Conservation (phyloP, 2,329 filamentous ascomycete genomes). For the Eutypa lata region DNA sequence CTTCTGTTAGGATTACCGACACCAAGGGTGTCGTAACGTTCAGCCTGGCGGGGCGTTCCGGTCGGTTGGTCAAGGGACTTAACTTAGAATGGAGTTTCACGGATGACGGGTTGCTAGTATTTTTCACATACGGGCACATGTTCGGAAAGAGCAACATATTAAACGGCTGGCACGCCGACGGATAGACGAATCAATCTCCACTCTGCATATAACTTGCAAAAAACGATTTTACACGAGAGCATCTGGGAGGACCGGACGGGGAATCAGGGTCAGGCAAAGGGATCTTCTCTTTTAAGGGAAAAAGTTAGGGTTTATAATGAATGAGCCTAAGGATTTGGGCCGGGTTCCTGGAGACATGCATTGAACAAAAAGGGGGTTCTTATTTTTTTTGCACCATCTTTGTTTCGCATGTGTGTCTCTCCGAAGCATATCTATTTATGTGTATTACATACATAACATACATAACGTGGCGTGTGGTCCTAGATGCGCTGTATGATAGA, state of each 20-base stretch:
- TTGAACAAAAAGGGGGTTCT: no score
- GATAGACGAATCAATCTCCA: constrained; percentile 47
- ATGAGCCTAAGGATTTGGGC: no score
- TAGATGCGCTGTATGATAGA: background rate
- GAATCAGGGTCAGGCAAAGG: background rate
- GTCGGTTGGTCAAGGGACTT: background rate
- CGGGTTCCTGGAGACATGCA: no score
- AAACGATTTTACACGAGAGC: constrained; percentile 9
- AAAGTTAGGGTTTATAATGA: no score
- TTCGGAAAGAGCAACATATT: constrained; percentile 18
- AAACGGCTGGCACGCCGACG: constrained; percentile 24
- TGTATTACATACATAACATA: background rate
- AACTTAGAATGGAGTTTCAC: background rate
- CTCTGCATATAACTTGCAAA: constrained; percentile 36
- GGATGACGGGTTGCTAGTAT: background rate
- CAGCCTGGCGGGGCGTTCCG: constrained; percentile 1
- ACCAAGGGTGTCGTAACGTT: background rate
- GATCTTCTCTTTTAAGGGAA: no score
- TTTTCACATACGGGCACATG: constrained; percentile 14
- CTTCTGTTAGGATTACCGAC: background rate
- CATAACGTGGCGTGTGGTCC: background rate
- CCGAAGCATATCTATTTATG: background rate
- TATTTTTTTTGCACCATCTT: no score
- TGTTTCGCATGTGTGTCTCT: no score
- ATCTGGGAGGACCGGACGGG: constrained; percentile 11